Percentiles rank a stretch among this genome's conserved stretches.
Conservation (phyloP, 2,329 filamentous ascomycete genomes). For the Aspergillus sp. region DNA sequence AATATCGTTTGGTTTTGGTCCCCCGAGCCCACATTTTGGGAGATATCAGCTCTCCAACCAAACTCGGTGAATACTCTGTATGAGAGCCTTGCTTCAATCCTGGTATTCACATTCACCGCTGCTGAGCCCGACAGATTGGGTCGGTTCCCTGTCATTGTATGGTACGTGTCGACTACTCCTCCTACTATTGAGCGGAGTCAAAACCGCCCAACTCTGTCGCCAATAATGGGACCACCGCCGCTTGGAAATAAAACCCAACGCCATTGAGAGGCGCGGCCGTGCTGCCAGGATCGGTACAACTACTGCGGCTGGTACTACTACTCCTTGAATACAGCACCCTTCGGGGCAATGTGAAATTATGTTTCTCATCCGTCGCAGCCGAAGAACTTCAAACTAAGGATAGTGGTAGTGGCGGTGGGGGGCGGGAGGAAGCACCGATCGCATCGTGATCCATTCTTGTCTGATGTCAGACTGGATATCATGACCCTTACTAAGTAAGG, state of each 20-base stretch:
- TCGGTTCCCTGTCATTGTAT: neutral
- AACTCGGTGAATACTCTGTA: too few relatives aligned
- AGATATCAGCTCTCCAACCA: neutral
- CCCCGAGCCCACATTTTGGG: too few relatives aligned
- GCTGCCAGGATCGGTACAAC: too few relatives aligned
- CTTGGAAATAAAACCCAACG: neutral
- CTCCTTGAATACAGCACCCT: too few relatives aligned
- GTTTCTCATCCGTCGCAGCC: neutral
- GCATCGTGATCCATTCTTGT: slow-evolving; percentile 5
- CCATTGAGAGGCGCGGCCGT: neutral
- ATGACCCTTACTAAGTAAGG: too few relatives aligned
- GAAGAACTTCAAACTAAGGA: neutral
- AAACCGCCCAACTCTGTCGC: neutral
- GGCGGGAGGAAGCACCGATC: neutral
- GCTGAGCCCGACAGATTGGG: slow-evolving; percentile 10
- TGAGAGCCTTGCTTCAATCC: neutral
- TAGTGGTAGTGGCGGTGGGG: neutral
- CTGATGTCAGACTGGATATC: too few relatives aligned
- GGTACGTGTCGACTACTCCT: neutral
- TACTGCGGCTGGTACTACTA: too few relatives aligned
- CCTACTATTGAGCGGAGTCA: neutral
- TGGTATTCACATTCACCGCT: neutral
- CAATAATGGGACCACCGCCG: neutral
- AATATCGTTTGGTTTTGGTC: too few relatives aligned
- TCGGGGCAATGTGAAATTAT: neutral